Evolutionary conservation across 345 rosid species (phyloP), one percentile per base, ranked within the genome.

Genomic region (Microcos paniculata): DNA sequence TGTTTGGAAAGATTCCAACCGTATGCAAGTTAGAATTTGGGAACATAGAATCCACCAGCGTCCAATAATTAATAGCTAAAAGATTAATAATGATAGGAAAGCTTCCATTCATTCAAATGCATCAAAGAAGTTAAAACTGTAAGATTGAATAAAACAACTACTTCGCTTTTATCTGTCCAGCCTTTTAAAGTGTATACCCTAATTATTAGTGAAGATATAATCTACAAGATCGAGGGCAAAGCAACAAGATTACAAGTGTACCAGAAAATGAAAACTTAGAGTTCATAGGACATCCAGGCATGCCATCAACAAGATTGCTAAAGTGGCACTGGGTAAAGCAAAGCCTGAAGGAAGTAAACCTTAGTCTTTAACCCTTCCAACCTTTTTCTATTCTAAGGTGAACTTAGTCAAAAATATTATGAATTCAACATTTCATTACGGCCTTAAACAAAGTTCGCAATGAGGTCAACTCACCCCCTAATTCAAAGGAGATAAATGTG

Each of bases 241-340:
- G 9, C 8, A 19, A 53, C 57, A 53, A 16, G 6, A 1, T 31
- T 6, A 31, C 16, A 46, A 3, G 21, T 62, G 66, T 28, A 62
- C 38, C 15, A 31, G 18, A 62, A 62, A 0, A 16, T 18, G 33
- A 62, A 57, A 57, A 38, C 46, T 4, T n/a, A 64, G 6, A 40
- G 13, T 33, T 42, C 52, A 64, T 64, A 10, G 48, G 28, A 40
- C 51, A 40, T 64, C 31, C 4, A 35, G 15, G 26, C 45, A 42
- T 35, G 26, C 14, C 42, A 31, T 46, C 15, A 23, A 58, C 19
- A 61, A 62, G 56, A 68, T 18, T 26, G 1, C 2, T 6, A 26
- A 45, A 46, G 24, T 45, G 26, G 35, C 40, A 68, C 72, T 46
- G 45, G 72, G 15, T 68, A 68, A 15, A 68, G 72, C 31, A n/a